Evolutionary conservation across 805 yeast species (phyloP), one percentile per base, ranked within the genome.

Genomic region (Ogataea pini): DNA sequence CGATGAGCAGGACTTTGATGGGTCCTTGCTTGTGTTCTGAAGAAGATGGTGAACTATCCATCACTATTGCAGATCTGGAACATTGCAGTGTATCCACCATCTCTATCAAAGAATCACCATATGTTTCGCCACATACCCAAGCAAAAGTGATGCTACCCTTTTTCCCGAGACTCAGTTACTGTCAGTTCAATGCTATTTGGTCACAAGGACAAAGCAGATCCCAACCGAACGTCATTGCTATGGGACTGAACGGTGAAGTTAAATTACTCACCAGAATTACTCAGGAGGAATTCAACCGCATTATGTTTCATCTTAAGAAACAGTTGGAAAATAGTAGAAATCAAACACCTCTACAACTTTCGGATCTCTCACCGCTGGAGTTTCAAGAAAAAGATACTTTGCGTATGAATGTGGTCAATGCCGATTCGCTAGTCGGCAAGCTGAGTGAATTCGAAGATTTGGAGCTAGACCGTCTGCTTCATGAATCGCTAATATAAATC

Each of bases 161-260:
- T 32, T 59, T 71, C 12, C 74, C 75, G 1, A 61, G 67, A 48
- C 25, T 73, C 1, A 37, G 40, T 2, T 37, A 43, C 24, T 67
- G 72, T 46, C 45, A 55, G 1, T 58, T 70, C 22, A 39, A 42
- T 1, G 70, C 76, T 1, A 47, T 60, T 16, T 73, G 77, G 76
- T 13, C 42, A 9, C 34, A 31, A 3, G 20, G 42, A 10, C 31
- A 47, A 29, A 31, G 24, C 18, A 18, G 17, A 13, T 14, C 25
- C 3, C 19, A 12, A 12, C 10, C 16, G 46, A 48, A 41, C 33
- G 60, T 65, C 37, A 38, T 67, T 14, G 56, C 70, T 10, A 64
- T 69, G 47, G 77, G 77, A 1, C 33, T 73, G 14, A 63, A 67
- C 34, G 78, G 78, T 3, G 73, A 70, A 36, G 48, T 72, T 7